Evolutionary conservation across 2,329 filamentous ascomycete species (phyloP).

Genomic region (Chrysoporthe deuterocubensis): DNA sequence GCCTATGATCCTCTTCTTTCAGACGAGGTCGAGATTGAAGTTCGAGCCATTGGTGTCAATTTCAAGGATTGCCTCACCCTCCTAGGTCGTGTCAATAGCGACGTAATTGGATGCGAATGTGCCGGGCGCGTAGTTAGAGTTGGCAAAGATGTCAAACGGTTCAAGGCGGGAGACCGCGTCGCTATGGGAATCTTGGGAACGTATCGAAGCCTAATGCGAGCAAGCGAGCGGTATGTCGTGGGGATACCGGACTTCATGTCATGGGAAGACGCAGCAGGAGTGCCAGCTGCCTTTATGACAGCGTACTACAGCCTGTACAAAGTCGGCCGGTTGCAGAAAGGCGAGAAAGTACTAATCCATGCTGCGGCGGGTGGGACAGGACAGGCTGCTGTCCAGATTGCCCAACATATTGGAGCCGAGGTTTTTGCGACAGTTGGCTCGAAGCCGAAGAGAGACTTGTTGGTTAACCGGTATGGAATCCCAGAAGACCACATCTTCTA

Average conservation of each 20-base stretch:
- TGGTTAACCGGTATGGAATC: conserved; percentile 42
- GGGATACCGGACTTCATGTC: conserved; percentile 13
- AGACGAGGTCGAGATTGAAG: conserved; percentile 32
- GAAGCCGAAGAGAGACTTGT: conserved; percentile 38
- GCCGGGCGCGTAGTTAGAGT: conserved; percentile 35
- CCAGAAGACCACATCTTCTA: conserved; percentile 42
- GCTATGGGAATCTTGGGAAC: neutral
- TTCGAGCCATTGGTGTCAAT: conserved; percentile 36
- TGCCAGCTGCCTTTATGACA: conserved; percentile 25
- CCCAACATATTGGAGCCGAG: conserved; percentile 40
- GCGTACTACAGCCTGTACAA: conserved; percentile 46
- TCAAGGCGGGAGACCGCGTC: neutral
- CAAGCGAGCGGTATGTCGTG: neutral
- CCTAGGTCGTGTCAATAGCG: conserved; percentile 38
- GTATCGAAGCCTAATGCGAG: neutral
- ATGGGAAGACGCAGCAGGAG: conserved; percentile 16
- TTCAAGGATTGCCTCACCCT: conserved; percentile 43
- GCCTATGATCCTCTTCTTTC: conserved; percentile 23
- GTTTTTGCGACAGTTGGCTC: conserved; percentile 45
- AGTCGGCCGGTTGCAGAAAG: conserved; percentile 34
- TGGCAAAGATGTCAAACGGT: neutral
- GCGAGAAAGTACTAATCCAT: conserved; percentile 46
- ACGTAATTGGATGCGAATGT: conserved; percentile 39
- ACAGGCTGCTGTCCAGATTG: conserved; percentile 47
- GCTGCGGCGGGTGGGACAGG: conserved; percentile 47